A percentile compares a stretch with the other conserved stretches of the same genome.
Conservation (phyloP, 176 grass and related monocot species). For the Olyra latifolia region DNA sequence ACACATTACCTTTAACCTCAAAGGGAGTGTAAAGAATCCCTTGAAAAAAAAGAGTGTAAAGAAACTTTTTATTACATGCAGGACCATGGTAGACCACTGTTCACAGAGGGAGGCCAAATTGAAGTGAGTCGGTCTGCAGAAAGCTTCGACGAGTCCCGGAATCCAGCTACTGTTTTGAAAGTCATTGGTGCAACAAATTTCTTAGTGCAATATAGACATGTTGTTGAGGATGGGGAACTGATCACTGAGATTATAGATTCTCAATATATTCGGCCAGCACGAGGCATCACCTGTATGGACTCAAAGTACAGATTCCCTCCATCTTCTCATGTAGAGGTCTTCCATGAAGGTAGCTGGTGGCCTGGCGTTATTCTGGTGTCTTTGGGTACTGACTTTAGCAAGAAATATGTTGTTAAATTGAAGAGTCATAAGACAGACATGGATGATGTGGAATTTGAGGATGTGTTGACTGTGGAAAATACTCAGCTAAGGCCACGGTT, state of each 20-base stretch:
- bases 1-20: neutral
- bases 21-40: neutral
- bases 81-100: constrained; percentile 13
- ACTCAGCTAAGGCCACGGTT: constrained; percentile 22
- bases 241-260: constrained; percentile 36
- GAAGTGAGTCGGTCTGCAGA: constrained; percentile 39
- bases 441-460: neutral
- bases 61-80: constrained; percentile 8
- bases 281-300: neutral
- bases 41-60: neutral
- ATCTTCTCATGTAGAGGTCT: constrained; percentile 31
- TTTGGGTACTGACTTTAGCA: constrained; percentile 8
- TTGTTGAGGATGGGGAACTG: neutral
- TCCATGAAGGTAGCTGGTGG: constrained; percentile 38
- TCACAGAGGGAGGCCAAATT: constrained; percentile 29
- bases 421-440: neutral
- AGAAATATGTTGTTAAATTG: constrained; percentile 36
- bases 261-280: constrained; percentile 39
- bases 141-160: constrained; percentile 25
- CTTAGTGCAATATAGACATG: constrained; percentile 34
- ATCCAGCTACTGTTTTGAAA: constrained; percentile 47
- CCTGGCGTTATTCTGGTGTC: constrained; percentile 29
- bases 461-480: constrained; percentile 35
- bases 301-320: constrained; percentile 39
- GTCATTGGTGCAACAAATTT: constrained; percentile 32